Base-by-base conservation (phyloP, 2,329 filamentous ascomycete genomes). In the Diaporthe australafricana region DNA sequence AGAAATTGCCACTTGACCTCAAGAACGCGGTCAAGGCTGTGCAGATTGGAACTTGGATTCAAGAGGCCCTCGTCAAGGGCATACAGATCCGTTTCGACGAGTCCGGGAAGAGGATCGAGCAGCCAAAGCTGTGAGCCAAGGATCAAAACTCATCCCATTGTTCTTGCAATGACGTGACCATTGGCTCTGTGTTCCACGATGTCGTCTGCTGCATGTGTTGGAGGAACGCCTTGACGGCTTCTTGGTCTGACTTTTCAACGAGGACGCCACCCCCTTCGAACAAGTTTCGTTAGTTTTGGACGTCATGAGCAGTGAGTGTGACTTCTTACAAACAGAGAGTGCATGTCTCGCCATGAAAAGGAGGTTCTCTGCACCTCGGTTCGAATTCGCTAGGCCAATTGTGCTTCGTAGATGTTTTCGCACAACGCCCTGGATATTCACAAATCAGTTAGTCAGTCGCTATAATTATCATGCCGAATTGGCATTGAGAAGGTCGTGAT, bases 1-100 rank as follows among this genome's bases (percentile, higher is more conserved):
- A 35, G 38, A 32, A 62, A 6, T 22, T 73, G 22, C 71, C 71
- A 27, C 45, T 71, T 14, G 56, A 71, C 17, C 25, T 73, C 12
- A 40, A 25, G 40, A 55, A 63, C n/a, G 68, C 71, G 12, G n/a
- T 63, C n/a, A 73, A 71, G 45, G 71, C 68, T 0, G 47, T 73
- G 9, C 56, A 71, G 62, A 68, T 73, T 14, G 71, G 71, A 2
- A 40, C 52, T 25, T 62, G 55, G 42, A 53, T 73, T 17, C 71
- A 73, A 32, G 71, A 73, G 53, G 52, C 68, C 2, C 25, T 73
- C 14, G 60, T 71, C 6, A 71, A 53, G 14, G 71, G 71, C 12
- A 68, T 48, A 25, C 60, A 68, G 35, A 71, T 73, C 45, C 52
- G 40, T 6, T 73, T 73, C 16, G 60, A 73, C 17, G 71, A 73